Conservation (phyloP, 768 basidiomycete species). For the Mycena albidolilacea region DNA sequence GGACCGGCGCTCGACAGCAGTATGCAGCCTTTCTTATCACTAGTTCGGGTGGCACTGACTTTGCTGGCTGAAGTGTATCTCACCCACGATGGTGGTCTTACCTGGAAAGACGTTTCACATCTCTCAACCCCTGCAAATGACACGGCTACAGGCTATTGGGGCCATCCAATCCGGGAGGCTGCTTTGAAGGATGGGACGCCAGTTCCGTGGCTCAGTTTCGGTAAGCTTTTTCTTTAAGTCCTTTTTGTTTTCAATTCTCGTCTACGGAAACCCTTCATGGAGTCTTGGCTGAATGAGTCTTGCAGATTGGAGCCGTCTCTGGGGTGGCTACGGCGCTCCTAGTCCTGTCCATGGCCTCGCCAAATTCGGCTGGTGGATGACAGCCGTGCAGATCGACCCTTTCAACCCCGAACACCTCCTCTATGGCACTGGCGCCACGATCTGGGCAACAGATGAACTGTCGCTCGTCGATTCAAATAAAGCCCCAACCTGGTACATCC, state of each 20-base stretch:
- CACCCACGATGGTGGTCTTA: slow-evolving; percentile 19
- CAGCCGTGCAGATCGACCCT: slow-evolving; percentile 22
- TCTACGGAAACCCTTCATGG: slow-evolving; percentile 12
- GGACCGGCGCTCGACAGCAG: slow-evolving; percentile 22
- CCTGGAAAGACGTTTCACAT: slow-evolving; percentile 18
- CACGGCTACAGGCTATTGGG: slow-evolving; percentile 22
- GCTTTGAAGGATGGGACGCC: slow-evolving; percentile 20
- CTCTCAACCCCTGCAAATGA: slow-evolving; percentile 21
- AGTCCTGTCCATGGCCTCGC: slow-evolving; percentile 19
- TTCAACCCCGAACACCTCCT: slow-evolving; percentile 23
- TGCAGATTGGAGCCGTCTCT: slow-evolving; percentile 21
- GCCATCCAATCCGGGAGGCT: slow-evolving; percentile 22
- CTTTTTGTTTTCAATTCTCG: slow-evolving; percentile 7
- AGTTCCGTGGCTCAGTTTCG: slow-evolving; percentile 23
- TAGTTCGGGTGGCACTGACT: slow-evolving; percentile 20
- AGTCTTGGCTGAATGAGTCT: slow-evolving; percentile 22
- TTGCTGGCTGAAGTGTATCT: slow-evolving; percentile 23
- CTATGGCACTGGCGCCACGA: slow-evolving; percentile 21
- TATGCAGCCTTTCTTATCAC: slow-evolving; percentile 19
- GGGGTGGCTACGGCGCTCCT: slow-evolving; percentile 17
- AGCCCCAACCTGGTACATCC: slow-evolving; percentile 19
- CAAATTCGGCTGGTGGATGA: slow-evolving; percentile 23
- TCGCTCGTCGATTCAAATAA: slow-evolving; percentile 17
- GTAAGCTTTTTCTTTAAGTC: slow-evolving; percentile 16
- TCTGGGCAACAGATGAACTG: slow-evolving; percentile 21